Evolutionary conservation across 176 grass and related monocot genomes (phyloP).

Genomic region (Phoenix roebelenii): DNA sequence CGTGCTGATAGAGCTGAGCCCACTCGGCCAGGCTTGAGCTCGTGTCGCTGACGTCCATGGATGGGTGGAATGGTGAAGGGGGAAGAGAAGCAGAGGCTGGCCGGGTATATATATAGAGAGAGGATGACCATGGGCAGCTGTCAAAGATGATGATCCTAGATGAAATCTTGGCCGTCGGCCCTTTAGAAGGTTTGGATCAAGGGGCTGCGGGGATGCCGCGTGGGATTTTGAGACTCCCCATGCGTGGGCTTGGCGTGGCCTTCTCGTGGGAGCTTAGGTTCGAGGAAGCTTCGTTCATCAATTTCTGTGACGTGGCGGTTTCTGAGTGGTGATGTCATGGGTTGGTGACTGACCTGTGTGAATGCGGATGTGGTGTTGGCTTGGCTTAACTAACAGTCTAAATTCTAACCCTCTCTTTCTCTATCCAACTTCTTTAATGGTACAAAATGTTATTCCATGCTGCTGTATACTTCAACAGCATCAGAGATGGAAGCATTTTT

Average conservation of each 20-base stretch:
- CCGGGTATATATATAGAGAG: not conserved
- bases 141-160: not conserved
- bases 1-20: not conserved
- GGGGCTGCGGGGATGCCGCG: too few species aligned
- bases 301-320: too few species aligned
- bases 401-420: too few species aligned
- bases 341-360: too few species aligned
- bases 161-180: not conserved
- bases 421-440: too few species aligned
- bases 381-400: too few species aligned
- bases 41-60: constrained; percentile 1
- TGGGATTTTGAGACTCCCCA: not conserved
- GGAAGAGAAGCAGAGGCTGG: not conserved
- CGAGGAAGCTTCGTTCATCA: constrained; percentile 3
- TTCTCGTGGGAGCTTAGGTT: not conserved
- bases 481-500: too few species aligned
- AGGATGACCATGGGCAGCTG: too few species aligned
- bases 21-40: not conserved
- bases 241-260: not conserved
- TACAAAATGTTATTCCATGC: too few species aligned
- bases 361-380: too few species aligned
- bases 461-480: too few species aligned
- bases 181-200: not conserved
- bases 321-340: too few species aligned
- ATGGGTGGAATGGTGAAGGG: not conserved